Percentiles rank a stretch among this genome's conserved stretches.
phyloP scores from a whole-genome alignment of 2,329 filamentous ascomycete species.

The Alternaria sp. region DNA sequence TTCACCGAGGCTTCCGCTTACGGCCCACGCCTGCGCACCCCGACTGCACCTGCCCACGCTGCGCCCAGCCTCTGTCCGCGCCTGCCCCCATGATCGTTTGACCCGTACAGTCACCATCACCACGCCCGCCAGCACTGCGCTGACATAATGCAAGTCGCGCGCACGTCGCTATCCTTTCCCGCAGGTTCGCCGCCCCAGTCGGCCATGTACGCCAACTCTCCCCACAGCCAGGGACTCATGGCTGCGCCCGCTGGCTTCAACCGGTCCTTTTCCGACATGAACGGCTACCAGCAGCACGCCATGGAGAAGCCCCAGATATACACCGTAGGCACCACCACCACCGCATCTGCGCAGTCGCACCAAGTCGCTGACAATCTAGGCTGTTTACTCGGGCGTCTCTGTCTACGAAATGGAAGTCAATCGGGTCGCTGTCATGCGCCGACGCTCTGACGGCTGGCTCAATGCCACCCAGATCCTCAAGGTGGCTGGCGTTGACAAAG shows the following conservation, averaged over 20 bases:
- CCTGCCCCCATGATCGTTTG: constrained; percentile 25
- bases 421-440: constrained; percentile 90
- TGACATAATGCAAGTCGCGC: constrained; percentile 46
- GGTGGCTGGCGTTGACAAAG: constrained; percentile 95
- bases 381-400: constrained; percentile 92
- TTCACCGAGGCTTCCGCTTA: not conserved
- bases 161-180: constrained; percentile 36
- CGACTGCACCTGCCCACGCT: not conserved
- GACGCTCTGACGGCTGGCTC: constrained; percentile 92
- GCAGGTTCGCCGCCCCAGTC: constrained; percentile 39
- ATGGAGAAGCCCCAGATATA: constrained; percentile 60
- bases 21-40: not conserved
- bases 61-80: not conserved
- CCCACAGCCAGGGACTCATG: constrained; percentile 42
- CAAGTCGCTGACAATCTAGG: constrained; percentile 51
- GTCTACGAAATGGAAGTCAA: constrained; percentile 99
- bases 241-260: constrained; percentile 42
- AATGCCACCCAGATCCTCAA: constrained; percentile 99
- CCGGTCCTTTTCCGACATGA: constrained; percentile 49
- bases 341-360: constrained; percentile 71
- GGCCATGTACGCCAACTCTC: constrained; percentile 42
- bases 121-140: constrained; percentile 20
- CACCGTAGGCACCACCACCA: constrained; percentile 53
- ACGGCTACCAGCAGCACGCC: constrained; percentile 43
- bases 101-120: constrained; percentile 16